phyloP scores from a whole-genome alignment of 176 grass and related monocot species.

The Ensete glaucum region DNA sequence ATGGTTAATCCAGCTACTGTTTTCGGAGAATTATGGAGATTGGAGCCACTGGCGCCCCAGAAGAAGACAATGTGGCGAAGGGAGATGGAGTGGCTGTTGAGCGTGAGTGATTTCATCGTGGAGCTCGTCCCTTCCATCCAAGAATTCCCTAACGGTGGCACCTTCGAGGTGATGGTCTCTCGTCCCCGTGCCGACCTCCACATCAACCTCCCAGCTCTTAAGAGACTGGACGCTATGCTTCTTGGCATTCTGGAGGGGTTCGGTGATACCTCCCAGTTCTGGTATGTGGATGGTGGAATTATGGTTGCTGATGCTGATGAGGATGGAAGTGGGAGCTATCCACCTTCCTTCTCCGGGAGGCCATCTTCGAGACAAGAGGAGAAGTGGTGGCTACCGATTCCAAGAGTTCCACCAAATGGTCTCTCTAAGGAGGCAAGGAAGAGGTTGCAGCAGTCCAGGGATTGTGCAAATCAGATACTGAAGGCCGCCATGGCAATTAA shows the following conservation, averaged over 20 bases:
- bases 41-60: slow-evolving; percentile 61
- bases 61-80: slow-evolving; percentile 89
- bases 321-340: slow-evolving; percentile 19
- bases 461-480: slow-evolving; percentile 5
- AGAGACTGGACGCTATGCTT: slow-evolving; percentile 84
- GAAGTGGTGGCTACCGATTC: slow-evolving; percentile 89
- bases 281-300: slow-evolving; percentile 81
- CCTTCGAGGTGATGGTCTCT: slow-evolving; percentile 91
- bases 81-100: slow-evolving; percentile 90
- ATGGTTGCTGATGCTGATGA: slow-evolving; percentile 51
- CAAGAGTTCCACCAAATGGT: slow-evolving; percentile 66
- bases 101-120: slow-evolving; percentile 74
- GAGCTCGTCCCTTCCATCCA: slow-evolving; percentile 73
- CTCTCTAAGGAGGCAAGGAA: slow-evolving; percentile 60
- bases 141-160: slow-evolving; percentile 72
- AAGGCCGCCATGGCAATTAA: too few relatives aligned
- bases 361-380: slow-evolving; percentile 84
- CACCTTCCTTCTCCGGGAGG: slow-evolving; percentile 37
- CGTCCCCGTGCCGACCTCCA: slow-evolving; percentile 66
- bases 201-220: slow-evolving; percentile 93
- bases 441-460: slow-evolving; percentile 78
- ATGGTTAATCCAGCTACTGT: slow-evolving; percentile 50
- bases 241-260: slow-evolving; percentile 76
- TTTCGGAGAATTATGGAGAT: slow-evolving; percentile 90
- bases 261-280: slow-evolving; percentile 72